phyloP scores from a whole-genome alignment of 2,329 filamentous ascomycete genomes.

The Fusarium drepaniforme region DNA sequence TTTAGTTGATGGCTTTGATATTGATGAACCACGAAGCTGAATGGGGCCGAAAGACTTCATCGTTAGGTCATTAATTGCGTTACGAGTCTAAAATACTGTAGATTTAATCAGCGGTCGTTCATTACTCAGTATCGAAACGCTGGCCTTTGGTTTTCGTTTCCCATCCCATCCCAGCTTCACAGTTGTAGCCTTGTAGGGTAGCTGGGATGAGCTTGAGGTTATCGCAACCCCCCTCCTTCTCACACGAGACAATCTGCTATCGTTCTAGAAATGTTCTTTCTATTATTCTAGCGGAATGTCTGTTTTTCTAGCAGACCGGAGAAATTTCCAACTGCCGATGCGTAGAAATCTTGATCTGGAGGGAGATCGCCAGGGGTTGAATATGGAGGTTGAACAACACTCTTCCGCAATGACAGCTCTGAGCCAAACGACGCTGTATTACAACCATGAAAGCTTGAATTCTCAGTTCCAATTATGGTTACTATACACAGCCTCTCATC shows the following conservation, averaged over 20 bases:
- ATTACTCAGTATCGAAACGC: not conserved
- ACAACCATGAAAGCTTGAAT: not conserved
- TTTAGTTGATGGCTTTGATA: not conserved
- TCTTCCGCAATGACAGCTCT: not conserved
- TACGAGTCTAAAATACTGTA: rapidly evolving
- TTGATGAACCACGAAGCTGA: not conserved
- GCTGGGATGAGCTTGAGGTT: not conserved
- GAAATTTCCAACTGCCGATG: not conserved
- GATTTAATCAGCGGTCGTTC: not conserved
- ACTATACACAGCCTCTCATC: not conserved
- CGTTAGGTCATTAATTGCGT: not conserved
- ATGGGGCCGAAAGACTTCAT: not conserved
- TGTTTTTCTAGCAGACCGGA: not conserved
- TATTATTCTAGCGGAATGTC: not conserved
- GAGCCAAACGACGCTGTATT: not conserved
- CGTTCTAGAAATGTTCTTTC: not conserved
- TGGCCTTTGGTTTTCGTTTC: not conserved
- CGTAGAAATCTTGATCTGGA: not conserved
- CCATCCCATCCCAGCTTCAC: not conserved
- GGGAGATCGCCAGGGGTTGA: not conserved
- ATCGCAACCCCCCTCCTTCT: not conserved
- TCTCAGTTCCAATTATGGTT: not conserved
- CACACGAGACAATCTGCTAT: not conserved
- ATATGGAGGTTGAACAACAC: not conserved
- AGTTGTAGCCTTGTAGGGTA: not conserved